Evolutionary conservation across 768 basidiomycete genomes (phyloP), one percentile per base, ranked within the genome.

Genomic region (Suillus tomentosus): DNA sequence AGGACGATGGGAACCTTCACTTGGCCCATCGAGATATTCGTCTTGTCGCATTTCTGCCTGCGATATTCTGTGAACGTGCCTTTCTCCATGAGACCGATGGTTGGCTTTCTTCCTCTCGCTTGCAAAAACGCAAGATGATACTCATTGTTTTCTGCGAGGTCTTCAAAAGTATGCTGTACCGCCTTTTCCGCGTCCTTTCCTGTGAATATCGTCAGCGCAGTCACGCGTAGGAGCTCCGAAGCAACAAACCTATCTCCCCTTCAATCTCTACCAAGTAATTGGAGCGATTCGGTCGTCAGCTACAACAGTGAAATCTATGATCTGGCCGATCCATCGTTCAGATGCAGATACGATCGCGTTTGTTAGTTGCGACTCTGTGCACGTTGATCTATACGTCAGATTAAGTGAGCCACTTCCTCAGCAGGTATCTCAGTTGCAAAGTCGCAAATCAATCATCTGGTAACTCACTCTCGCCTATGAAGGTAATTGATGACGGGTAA

Each of bases 41-140:
- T 17, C 34, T 27, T 34, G 9, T 62, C 54, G 40, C 39, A 34
- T 50, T 47, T 58, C 66, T 64, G 55, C 34, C 17, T 43, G 24
- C 64, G 45, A 45, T 48, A 67, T 34, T 67, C 66, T 15, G 6
- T 39, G 27, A 64, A 67, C 6, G 63, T 62, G 2, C 64, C 66
- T 5, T 17, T 60, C 10, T 56, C 39, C 17, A 67, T 47, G 9
- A 67, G 45, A 34, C 63, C 55, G 19, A 45, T 45, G 7, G 9
- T 45, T 45, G 43, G 19, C 19, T 45, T n/a, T 11, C 43, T 45
- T 45, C 60, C 34, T 14, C 24, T 31, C 36, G 36, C 24, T 42
- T 19, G 19, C 14, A 39, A 47, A 51, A 63, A 27, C n/a, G 36
- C 39, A 17, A 19, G 3, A 40, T 39, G 22, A 42, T 34, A 60